Evolutionary conservation across 371 early-diverging fungal species (phyloP).

Genomic region (Mortierella sp.): DNA sequence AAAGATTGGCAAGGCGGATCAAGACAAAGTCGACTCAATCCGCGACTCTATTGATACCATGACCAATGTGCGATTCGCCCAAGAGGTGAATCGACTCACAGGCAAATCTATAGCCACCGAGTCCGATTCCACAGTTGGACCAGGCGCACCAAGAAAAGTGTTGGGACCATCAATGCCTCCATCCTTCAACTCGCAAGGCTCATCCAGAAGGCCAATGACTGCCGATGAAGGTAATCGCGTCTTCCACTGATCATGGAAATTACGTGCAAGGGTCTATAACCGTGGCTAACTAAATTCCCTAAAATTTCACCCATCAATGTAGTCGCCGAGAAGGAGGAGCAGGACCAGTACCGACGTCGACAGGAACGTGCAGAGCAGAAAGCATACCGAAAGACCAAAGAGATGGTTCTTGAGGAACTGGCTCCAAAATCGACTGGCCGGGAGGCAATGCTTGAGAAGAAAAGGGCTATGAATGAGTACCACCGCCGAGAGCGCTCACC

Average conservation of each 20-base stretch:
- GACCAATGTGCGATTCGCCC: slow-evolving; percentile 59
- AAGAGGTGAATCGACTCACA: slow-evolving; percentile 45
- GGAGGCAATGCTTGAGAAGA: slow-evolving; percentile 77
- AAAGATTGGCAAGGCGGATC: slow-evolving; percentile 60
- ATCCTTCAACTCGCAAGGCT: background rate
- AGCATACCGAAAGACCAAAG: slow-evolving; percentile 61
- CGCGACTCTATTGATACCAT: slow-evolving; percentile 72
- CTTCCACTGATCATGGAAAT: background rate
- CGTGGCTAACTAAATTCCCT: too few species aligned
- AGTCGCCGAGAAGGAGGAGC: slow-evolving; percentile 71
- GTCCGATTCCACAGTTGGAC: background rate
- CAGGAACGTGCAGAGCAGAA: slow-evolving; percentile 63
- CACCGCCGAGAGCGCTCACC: slow-evolving; percentile 77
- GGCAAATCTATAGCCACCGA: slow-evolving; percentile 22
- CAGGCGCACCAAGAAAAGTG: slow-evolving; percentile 6
- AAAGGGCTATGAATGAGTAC: slow-evolving; percentile 68
- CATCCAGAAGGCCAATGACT: slow-evolving; percentile 29
- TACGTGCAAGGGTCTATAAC: background rate
- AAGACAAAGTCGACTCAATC: slow-evolving; percentile 65
- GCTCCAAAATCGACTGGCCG: slow-evolving; percentile 85
- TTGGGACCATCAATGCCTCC: slow-evolving; percentile 44
- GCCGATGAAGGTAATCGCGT: slow-evolving; percentile 37
- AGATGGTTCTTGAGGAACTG: slow-evolving; percentile 80
- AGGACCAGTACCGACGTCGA: slow-evolving; percentile 52
- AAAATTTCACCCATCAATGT: background rate